These are phyloP conservation scores for Cladophialophora bantiana DNA, from an alignment of 2,329 filamentous ascomycete genomes.

Conservation along the genomic window DNA sequence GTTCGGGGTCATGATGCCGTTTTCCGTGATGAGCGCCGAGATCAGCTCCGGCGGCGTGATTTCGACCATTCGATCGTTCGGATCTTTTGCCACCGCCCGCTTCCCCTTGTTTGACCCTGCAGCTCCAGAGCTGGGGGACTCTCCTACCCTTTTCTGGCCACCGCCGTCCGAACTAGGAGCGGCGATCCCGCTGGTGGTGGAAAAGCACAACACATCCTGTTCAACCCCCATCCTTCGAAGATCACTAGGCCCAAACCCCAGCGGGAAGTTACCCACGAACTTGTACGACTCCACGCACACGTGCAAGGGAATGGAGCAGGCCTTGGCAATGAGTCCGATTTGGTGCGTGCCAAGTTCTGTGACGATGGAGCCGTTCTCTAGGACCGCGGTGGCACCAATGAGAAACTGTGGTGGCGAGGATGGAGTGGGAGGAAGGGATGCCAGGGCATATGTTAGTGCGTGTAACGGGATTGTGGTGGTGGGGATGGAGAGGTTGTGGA, in stretches of 20 bases:
- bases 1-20: slow-evolving; percentile 67
- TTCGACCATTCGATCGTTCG: slow-evolving; percentile 51
- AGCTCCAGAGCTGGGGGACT: background rate
- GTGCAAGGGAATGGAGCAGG: slow-evolving; percentile 78
- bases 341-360: slow-evolving; percentile 86
- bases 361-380: slow-evolving; percentile 92
- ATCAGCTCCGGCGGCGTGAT: slow-evolving; percentile 67
- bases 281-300: slow-evolving; percentile 96
- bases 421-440: slow-evolving; percentile 22
- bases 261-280: slow-evolving; percentile 85
- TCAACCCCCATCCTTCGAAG: slow-evolving; percentile 69
- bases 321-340: slow-evolving; percentile 80
- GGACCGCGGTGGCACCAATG: slow-evolving; percentile 79
- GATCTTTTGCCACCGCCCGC: slow-evolving; percentile 29
- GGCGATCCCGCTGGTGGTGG: slow-evolving; percentile 49
- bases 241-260: slow-evolving; percentile 55
- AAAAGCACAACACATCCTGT: slow-evolving; percentile 79
- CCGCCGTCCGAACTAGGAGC: background rate
- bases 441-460: slow-evolving; percentile 31
- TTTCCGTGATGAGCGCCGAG: slow-evolving; percentile 70
- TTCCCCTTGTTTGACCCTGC: slow-evolving; percentile 22
- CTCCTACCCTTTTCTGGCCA: slow-evolving; percentile 2
- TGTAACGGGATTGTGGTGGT: slow-evolving; percentile 35
- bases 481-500: slow-evolving; percentile 33
- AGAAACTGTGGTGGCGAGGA: slow-evolving; percentile 58